Evolutionary conservation across 2,329 filamentous ascomycete species (phyloP).

Genomic region (Cyphellophora europaea): DNA sequence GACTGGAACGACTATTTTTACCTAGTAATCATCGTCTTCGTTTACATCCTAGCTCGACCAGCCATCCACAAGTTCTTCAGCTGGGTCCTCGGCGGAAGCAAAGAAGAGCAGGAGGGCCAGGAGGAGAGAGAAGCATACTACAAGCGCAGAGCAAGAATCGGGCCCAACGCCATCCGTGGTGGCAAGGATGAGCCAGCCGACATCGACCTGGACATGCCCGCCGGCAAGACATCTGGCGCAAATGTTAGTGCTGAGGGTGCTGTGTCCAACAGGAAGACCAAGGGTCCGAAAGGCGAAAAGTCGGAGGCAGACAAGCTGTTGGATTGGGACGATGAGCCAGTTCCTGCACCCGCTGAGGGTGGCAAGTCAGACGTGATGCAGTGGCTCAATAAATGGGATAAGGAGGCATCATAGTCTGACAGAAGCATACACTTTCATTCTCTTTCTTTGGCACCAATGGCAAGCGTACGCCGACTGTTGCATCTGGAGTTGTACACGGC

Average conservation of each 20-base stretch:
- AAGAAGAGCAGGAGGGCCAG: slow-evolving; percentile 10
- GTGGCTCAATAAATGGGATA: slow-evolving; percentile 19
- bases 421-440: no score
- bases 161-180: slow-evolving; percentile 16
- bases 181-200: slow-evolving; percentile 3
- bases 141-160: slow-evolving; percentile 13
- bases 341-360: slow-evolving; percentile 7
- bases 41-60: slow-evolving; percentile 15
- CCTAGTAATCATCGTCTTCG: slow-evolving; percentile 13
- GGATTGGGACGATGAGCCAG: slow-evolving; percentile 19
- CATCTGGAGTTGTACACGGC: no score
- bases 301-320: slow-evolving; percentile 15
- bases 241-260: slow-evolving; percentile 6
- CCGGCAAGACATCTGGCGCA: not conserved
- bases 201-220: not conserved
- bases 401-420: slow-evolving; percentile 4
- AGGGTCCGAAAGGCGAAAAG: slow-evolving; percentile 8
- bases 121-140: slow-evolving; percentile 9
- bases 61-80: slow-evolving; percentile 14
- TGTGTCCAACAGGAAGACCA: slow-evolving; percentile 16
- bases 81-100: slow-evolving; percentile 9
- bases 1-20: slow-evolving; percentile 15
- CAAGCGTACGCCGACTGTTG: no score
- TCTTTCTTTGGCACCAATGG: no score
- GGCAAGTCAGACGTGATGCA: slow-evolving; percentile 15